Evolutionary conservation across 2,329 filamentous ascomycete species (phyloP).

Genomic region (Lachnellula suecica): DNA sequence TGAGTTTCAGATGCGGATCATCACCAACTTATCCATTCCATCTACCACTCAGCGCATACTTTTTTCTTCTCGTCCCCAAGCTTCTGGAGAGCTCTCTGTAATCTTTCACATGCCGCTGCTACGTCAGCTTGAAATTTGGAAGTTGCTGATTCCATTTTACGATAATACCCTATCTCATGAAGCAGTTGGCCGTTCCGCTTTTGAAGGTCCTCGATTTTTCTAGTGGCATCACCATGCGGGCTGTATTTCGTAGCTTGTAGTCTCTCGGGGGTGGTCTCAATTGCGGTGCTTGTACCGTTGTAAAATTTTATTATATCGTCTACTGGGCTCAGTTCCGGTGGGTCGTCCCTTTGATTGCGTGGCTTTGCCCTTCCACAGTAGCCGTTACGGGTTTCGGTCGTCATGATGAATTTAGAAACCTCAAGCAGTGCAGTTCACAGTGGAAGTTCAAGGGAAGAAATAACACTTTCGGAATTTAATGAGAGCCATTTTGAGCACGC

Average conservation of each 20-base stretch:
- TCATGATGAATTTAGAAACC: no score
- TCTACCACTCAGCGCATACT: constrained; percentile 9
- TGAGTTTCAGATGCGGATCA: no score
- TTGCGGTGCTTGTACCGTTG: constrained; percentile 11
- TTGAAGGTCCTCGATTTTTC: constrained; percentile 15
- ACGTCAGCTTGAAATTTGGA: constrained; percentile 14
- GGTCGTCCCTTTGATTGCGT: not conserved
- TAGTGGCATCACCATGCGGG: constrained; percentile 7
- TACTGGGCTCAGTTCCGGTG: constrained; percentile 11
- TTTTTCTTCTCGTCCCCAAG: constrained; percentile 7
- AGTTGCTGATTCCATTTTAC: constrained; percentile 11
- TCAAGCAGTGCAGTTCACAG: no score
- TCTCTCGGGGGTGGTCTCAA: constrained; percentile 10
- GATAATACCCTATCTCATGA: constrained; percentile 16
- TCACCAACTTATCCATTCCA: no score
- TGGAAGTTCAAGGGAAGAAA: no score
- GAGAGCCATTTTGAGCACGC: no score
- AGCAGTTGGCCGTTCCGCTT: constrained; percentile 10
- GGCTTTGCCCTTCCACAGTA: not conserved
- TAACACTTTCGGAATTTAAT: no score
- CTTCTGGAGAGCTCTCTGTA: constrained; percentile 10
- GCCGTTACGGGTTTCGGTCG: constrained; percentile 3
- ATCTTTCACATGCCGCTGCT: not conserved
- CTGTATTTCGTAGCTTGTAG: constrained; percentile 15
- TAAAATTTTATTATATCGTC: constrained; percentile 13